Evolutionary conservation across 768 basidiomycete species (phyloP).

Genomic region (Psilocybe sp.): DNA sequence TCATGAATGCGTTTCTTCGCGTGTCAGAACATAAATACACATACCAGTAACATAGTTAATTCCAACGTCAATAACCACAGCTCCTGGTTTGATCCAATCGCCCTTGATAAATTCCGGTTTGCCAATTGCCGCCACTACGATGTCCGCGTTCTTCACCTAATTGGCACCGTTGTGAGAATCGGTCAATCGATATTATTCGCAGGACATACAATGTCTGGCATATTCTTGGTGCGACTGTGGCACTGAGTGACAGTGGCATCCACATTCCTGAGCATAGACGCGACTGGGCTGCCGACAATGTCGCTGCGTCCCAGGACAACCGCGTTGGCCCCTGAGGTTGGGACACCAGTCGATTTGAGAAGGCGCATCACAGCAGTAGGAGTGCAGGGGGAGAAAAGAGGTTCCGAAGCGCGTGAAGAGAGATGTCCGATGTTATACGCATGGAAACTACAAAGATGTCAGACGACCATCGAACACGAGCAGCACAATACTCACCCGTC

Average conservation of each 20-base stretch:
- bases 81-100: slow-evolving; percentile 93
- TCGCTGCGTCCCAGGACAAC: slow-evolving; percentile 97
- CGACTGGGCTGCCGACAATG: slow-evolving; percentile 95
- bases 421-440: slow-evolving; percentile 97
- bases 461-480: not conserved
- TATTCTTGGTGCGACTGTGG: slow-evolving; percentile 85
- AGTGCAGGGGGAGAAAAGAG: slow-evolving; percentile 93
- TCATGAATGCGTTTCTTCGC: not conserved
- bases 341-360: slow-evolving; percentile 80
- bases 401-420: slow-evolving; percentile 83
- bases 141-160: slow-evolving; percentile 84
- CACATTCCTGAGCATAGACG: slow-evolving; percentile 81
- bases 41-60: slow-evolving; percentile 93
- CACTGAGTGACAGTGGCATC: slow-evolving; percentile 98
- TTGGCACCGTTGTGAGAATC: not conserved
- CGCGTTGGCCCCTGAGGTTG: slow-evolving; percentile 74
- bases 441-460: slow-evolving; percentile 67
- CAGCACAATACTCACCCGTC: slow-evolving; percentile 66
- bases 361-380: slow-evolving; percentile 90
- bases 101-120: slow-evolving; percentile 88
- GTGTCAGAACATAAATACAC: slow-evolving; percentile 9
- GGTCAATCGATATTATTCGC: not conserved
- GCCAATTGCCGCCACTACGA: slow-evolving; percentile 96
- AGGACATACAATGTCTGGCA: slow-evolving; percentile 68
- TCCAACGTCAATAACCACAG: slow-evolving; percentile 95